These are phyloP conservation scores for Saturnispora quitensis DNA, from an alignment of 805 yeast genomes.

Conservation along the genomic window DNA sequence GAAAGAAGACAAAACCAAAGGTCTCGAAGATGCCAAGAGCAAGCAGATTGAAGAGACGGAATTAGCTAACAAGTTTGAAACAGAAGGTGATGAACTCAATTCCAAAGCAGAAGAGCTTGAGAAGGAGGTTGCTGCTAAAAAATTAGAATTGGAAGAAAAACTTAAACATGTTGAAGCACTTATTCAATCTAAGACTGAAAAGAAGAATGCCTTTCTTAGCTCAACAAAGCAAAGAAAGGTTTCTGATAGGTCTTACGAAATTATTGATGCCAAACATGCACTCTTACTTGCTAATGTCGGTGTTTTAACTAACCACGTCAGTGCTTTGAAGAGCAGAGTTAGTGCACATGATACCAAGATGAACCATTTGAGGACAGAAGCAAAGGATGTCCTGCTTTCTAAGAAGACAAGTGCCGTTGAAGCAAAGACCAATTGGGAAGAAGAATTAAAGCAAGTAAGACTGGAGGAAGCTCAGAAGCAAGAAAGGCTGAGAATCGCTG, in stretches of 20 bases:
- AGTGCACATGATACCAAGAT: conserved; percentile 39
- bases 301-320: conserved; percentile 35
- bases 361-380: conserved; percentile 28
- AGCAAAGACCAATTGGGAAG: conserved; percentile 35
- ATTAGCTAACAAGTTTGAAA: conserved; percentile 29
- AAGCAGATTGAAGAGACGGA: conserved; percentile 25
- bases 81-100: conserved; percentile 32
- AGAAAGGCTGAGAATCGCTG: conserved; percentile 33
- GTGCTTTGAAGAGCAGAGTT: conserved; percentile 33
- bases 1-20: conserved; percentile 27
- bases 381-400: conserved; percentile 28
- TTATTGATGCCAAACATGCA: conserved; percentile 28
- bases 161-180: conserved; percentile 31
- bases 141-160: conserved; percentile 28
- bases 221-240: conserved; percentile 31
- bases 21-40: conserved; percentile 23
- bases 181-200: conserved; percentile 34
- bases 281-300: conserved; percentile 32
- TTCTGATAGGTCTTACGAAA: conserved; percentile 29
- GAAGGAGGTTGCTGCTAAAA: conserved; percentile 31
- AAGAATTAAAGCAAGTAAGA: conserved; percentile 37
- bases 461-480: conserved; percentile 37
- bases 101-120: conserved; percentile 31
- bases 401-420: conserved; percentile 36
- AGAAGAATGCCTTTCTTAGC: conserved; percentile 21